Conservation (phyloP, 176 grass and related monocot genomes). For the Ampelocalamus luodianensis region DNA sequence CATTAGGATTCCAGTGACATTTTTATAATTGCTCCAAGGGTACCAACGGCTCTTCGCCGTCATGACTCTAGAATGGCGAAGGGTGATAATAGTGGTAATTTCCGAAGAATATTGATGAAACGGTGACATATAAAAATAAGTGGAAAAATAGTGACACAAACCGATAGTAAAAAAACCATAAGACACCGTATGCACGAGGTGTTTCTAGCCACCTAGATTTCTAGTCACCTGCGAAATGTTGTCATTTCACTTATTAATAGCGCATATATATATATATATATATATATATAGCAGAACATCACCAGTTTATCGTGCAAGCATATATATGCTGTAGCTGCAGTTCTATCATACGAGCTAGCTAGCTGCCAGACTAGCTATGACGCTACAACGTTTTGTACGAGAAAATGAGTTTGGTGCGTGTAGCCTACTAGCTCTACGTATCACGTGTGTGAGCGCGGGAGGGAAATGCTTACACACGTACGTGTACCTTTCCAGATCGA, state of each 20-base stretch:
- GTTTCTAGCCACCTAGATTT: neutral
- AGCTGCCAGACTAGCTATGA: neutral
- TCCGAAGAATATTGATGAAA: no score
- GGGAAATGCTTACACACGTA: neutral
- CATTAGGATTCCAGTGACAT: no score
- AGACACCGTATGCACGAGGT: neutral
- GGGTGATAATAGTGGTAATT: no score
- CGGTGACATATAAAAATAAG: no score
- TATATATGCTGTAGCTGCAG: neutral
- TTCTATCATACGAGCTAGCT: neutral
- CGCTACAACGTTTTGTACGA: neutral
- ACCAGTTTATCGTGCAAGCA: slow-evolving; percentile 26
- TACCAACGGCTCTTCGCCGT: no score
- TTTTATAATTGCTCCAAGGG: no score
- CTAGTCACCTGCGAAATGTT: neutral
- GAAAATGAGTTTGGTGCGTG: neutral
- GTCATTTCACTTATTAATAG: neutral
- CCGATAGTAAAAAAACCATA: no score
- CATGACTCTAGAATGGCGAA: no score
- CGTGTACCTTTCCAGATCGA: neutral
- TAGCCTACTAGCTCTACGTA: neutral
- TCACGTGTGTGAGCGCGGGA: neutral
- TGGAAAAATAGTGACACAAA: no score
- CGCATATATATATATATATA: neutral
- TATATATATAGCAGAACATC: neutral